A percentile compares a stretch with the other conserved stretches of the same genome.
phyloP scores from a whole-genome alignment of 306 rosid genomes.

The Casuarina cunninghamiana region DNA sequence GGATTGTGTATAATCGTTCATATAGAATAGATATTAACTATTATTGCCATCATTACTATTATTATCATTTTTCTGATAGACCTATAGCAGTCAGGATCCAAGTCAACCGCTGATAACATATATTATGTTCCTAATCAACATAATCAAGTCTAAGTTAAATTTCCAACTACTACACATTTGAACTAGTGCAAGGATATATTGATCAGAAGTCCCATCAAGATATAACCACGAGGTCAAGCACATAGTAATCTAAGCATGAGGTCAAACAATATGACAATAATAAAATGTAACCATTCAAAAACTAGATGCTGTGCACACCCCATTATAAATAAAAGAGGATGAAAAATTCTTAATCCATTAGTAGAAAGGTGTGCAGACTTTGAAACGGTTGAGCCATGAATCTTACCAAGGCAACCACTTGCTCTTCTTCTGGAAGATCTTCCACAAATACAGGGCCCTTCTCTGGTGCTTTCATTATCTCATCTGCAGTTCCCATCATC shows the following conservation, averaged over 20 bases:
- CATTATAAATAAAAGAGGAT: too few relatives aligned
- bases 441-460: slow-evolving; percentile 88
- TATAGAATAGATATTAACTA: not conserved
- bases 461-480: slow-evolving; percentile 87
- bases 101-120: not conserved
- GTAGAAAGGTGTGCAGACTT: slow-evolving; percentile 13
- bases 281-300: not conserved
- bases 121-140: not conserved
- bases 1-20: not conserved
- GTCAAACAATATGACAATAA: not conserved
- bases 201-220: not conserved
- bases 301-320: not conserved
- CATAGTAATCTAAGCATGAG: slow-evolving; percentile 4
- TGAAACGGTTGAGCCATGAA: slow-evolving; percentile 14
- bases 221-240: not conserved
- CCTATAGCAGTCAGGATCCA: not conserved
- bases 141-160: not conserved
- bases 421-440: slow-evolving; percentile 99
- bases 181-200: not conserved
- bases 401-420: slow-evolving; percentile 69
- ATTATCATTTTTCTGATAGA: not conserved
- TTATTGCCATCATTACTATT: not conserved
- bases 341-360: not conserved
- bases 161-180: not conserved
- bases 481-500: slow-evolving; percentile 99